Base-by-base conservation (phyloP, 2,329 filamentous ascomycete genomes). In the Epichloe sylvatica region DNA sequence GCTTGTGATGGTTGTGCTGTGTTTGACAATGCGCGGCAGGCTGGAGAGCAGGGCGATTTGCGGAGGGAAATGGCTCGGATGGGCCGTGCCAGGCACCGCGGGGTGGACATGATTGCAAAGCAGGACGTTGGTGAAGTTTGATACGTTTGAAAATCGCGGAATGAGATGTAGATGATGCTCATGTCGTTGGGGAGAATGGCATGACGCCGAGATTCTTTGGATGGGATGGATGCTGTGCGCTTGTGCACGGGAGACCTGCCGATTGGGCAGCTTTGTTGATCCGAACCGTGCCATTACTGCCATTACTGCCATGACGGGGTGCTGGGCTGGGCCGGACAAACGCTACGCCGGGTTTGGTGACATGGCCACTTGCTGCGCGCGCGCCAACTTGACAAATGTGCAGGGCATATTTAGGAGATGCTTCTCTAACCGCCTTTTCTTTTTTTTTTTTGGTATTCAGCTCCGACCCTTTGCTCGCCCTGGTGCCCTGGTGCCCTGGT, bases 81-180 rank as follows among this genome's bases (percentile, higher is more conserved):
- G 19, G 55, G 38, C 4, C 53, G 46, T 9, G 51, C 46, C 4
- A 60, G 52, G 12, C 54, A 57, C 35, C 49, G 54, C 33, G 53
- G 37, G 21, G 55, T 45, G 4, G 56, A 46, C 59, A 62, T 60
- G 21, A 38, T 40, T 19, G 43, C 8, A 30, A 1, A 30, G 8
- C 30, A n/a, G 13, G 33, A 25, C 9, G 8, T 11, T 41, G 39
- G 11, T 12, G 39, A 12, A 25, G 19, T 12, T 41, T 21, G 30
- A 9, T 9, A 19, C n/a, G 3, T n/a, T 37, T 40, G 25, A 4
- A 13, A n/a, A 42, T 11, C 13, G 13, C 23, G 11, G 17, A 15
- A 42, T 8, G 23, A 17, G 37, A 46, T 39, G 12, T 23, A 44
- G 34, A 19, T 35, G 46, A 47, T 42, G 35, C 13, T 13, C 23